Base-by-base conservation (phyloP, 1,284 basidiomycete genomes). In the Vanrija sp. region DNA sequence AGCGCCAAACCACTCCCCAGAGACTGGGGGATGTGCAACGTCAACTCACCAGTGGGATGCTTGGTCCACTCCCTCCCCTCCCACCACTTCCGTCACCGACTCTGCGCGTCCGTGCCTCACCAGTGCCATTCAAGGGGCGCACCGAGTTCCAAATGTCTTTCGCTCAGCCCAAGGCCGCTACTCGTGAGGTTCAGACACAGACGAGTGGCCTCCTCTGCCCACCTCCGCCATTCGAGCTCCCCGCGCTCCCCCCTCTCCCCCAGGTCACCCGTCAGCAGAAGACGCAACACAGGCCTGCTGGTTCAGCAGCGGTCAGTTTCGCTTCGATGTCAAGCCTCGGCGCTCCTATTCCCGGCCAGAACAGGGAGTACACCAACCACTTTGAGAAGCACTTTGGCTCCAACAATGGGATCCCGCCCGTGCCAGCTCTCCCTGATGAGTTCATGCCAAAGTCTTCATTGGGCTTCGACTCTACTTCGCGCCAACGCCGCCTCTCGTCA, bases 321-420 rank as follows among this genome's bases (percentile, higher is more conserved):
- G 84, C 86, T 0, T 90, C 88, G 0, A 83, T 91, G 22, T 91
- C 88, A 0, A 89, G 86, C 0, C 87, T 88, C 51, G 88, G 88
- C 2, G 79, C 78, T 3, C 82, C 87, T 24, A 77, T 88, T 57
- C 80, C 85, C 50, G 86, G 87, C 25, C 73, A 80, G 1, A 73
- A 72, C 0, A 87, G 90, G 68, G 86, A 88, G 1, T 91, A 89
- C 71, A 85, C 87, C 46, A 90, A 85, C 59, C 72, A 71, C 55
- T 68, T 85, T 78, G 45, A 72, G 79, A 38, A 79, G 78, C 50
- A 82, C 43, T 73, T 73, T 81, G 51, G 76, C 12, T 24, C 39
- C 20, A n/a, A 20, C 10, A 19, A 19, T 4, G 37, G 7, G 6
- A 25, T 18, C 6, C 49, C 57, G 35, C n/a, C 63, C 59, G 45